Evolutionary conservation across 176 grass and related monocot species (phyloP).

Genomic region (Thinopyrum elongatum): DNA sequence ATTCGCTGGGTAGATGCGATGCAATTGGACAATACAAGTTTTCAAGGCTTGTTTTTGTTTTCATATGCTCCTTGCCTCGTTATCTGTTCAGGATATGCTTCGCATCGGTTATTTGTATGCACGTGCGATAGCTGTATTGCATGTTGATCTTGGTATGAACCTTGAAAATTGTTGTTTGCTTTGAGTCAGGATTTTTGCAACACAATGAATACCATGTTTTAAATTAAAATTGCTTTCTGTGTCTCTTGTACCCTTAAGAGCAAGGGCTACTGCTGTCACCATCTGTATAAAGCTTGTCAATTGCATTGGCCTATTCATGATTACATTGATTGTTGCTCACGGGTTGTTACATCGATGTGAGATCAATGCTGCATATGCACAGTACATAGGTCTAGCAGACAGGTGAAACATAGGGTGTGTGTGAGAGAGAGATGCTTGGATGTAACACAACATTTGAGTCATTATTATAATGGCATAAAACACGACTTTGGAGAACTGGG

Average conservation of each 20-base stretch:
- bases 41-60: slow-evolving; percentile 11
- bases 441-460: not conserved
- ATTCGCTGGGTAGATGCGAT: not conserved
- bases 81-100: not conserved
- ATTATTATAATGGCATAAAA: not conserved
- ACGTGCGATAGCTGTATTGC: not conserved
- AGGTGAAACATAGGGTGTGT: not conserved
- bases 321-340: not conserved
- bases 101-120: not conserved
- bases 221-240: not conserved
- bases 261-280: not conserved
- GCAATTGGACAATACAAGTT: not conserved
- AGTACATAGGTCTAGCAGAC: not conserved
- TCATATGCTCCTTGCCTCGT: not conserved
- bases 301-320: not conserved
- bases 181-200: not conserved
- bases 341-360: not conserved
- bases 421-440: not conserved
- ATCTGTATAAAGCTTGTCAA: slow-evolving; percentile 5
- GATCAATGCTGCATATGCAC: not conserved
- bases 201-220: not conserved
- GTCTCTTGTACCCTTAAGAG: not conserved
- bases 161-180: slow-evolving; percentile 5
- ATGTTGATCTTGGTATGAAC: not conserved
- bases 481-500: slow-evolving; percentile 13